Evolutionary conservation across 768 basidiomycete genomes (phyloP), one percentile per base, ranked within the genome.

Genomic region (Pleurotus eryngii): DNA sequence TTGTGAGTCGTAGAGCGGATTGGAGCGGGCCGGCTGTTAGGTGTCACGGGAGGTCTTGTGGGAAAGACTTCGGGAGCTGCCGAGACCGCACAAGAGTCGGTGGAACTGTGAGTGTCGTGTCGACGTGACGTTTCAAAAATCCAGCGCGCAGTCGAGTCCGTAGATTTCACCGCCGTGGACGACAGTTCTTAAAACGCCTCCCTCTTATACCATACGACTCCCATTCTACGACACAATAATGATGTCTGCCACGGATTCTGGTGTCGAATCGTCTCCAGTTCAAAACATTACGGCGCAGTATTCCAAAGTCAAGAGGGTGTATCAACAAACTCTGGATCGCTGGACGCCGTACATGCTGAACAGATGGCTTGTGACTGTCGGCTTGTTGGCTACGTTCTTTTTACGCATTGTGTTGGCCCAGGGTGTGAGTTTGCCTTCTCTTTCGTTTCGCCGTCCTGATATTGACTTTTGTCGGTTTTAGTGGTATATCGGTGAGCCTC

Each of bases 401-500:
- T 70, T 98, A 54, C 81, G 96, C 58, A 95, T 99, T 63, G 77
- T 98, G 11, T 68, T 95, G 42, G 78, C 90, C 4, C 91, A 98
- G 77, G 96, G 94, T 63, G 93, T 95, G 67, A 80, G 91, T 82
- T 39, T 17, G 22, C 24, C 40, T 53, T 53, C 17, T 42, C 30
- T 37, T 58, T 39, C 17, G 11, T 11, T 49, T n/a, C 53, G 35
- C 30, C 30, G n/a, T 46, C 14, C 54, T 37, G 9, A 50, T 62
- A 57, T 55, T 51, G 40, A 63, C 54, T 49, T 40, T 24, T 49
- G 46, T 55, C 58, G 58, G 24, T 65, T 27, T 63, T 56, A 95
- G 92, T 95, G 92, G 92, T 95, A 94, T 74, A 95, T 95, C 69
- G 87, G 91, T 93, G 65, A 69, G 90, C 83, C 15, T 45, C 11